Evolutionary conservation across 2,329 filamentous ascomycete species (phyloP).

Genomic region (Alternaria atra): DNA sequence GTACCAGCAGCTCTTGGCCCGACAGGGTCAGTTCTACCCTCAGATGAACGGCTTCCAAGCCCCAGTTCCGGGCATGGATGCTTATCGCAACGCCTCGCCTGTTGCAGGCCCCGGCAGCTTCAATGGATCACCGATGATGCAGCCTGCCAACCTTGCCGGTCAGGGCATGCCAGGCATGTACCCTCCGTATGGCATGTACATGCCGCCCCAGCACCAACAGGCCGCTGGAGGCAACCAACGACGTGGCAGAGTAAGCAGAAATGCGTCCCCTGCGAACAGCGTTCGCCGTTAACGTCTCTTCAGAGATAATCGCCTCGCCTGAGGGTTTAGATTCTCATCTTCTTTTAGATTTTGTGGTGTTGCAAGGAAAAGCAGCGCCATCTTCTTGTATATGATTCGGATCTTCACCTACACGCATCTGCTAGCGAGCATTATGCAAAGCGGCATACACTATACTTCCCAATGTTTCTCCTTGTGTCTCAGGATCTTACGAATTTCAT

Average conservation of each 20-base stretch:
- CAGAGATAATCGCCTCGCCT: conserved; percentile 37
- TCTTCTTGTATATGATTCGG: conserved; percentile 39
- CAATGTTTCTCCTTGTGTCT: conserved; percentile 13
- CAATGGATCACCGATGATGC: conserved; percentile 57
- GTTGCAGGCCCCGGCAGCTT: conserved; percentile 52
- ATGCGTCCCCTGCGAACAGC: conserved; percentile 29
- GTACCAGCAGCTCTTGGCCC: conserved; percentile 66
- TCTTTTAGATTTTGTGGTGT: conserved; percentile 19
- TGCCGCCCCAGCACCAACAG: conserved; percentile 56
- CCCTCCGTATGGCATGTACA: conserved; percentile 61
- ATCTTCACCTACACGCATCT: conserved; percentile 30
- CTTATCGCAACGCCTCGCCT: conserved; percentile 54
- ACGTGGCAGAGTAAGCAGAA: conserved; percentile 61
- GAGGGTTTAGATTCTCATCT: conserved; percentile 4
- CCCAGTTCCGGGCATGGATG: conserved; percentile 55
- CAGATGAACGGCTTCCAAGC: conserved; percentile 54
- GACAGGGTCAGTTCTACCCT: conserved; percentile 58
- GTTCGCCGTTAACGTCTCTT: conserved; percentile 33
- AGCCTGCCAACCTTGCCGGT: conserved; percentile 57
- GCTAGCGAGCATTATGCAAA: conserved; percentile 26
- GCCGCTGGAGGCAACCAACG: conserved; percentile 60
- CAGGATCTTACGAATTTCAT: conserved; percentile 15
- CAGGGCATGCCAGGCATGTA: conserved; percentile 48
- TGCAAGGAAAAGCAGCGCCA: conserved; percentile 26
- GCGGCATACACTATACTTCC: conserved; percentile 27